phyloP scores from a whole-genome alignment of 805 yeast genomes.

The Jamesozyma piceae region DNA sequence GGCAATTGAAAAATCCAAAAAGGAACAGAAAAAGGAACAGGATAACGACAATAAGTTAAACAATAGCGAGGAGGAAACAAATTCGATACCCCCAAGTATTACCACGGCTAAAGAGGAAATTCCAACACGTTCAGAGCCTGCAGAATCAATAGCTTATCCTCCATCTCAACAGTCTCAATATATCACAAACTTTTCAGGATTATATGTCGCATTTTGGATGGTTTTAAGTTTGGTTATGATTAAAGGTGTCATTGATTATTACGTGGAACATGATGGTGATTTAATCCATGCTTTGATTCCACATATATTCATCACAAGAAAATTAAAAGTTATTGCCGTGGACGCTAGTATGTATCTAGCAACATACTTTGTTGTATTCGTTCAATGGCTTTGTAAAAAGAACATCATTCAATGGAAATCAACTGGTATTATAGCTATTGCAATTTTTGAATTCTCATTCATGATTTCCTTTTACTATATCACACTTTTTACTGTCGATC shows the following conservation, averaged over 20 bases:
- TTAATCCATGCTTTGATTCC: constrained; percentile 43
- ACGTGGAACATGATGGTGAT: constrained; percentile 34
- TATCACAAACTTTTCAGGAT: constrained; percentile 49
- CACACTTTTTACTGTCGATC: constrained; percentile 39
- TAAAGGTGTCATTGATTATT: constrained; percentile 46
- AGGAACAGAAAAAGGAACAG: constrained; percentile 2
- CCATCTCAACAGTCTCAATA: neutral
- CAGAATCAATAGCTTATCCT: neutral
- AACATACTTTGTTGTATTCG: constrained; percentile 47
- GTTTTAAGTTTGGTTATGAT: constrained; percentile 46
- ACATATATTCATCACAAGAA: constrained; percentile 45
- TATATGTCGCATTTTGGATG: constrained; percentile 75
- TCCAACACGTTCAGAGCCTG: neutral
- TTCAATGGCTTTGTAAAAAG: constrained; percentile 47
- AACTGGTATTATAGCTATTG: constrained; percentile 55
- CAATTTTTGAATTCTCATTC: constrained; percentile 45
- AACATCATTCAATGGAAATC: constrained; percentile 47
- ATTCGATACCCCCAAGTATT: too few species aligned
- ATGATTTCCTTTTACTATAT: constrained; percentile 42
- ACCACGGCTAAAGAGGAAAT: too few species aligned
- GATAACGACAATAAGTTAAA: constrained; percentile 1
- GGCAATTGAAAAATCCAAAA: constrained; percentile 9
- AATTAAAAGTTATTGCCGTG: constrained; percentile 55
- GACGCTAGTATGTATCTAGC: constrained; percentile 67
- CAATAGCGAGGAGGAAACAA: neutral